Conservation (phyloP, 257 asterid genomes). For the Penstemon eatonii region DNA sequence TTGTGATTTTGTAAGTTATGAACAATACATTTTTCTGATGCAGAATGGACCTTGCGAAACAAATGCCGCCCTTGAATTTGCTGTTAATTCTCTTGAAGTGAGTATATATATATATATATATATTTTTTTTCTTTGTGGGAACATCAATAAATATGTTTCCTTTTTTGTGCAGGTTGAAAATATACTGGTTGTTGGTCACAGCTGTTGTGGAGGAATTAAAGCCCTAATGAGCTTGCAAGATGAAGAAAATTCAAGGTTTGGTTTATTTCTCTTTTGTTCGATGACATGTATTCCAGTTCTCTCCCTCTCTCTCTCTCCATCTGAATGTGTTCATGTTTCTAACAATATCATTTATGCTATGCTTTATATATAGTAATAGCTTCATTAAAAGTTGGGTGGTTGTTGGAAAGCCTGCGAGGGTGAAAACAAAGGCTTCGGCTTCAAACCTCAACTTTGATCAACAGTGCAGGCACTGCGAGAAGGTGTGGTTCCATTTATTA, state of each 20-base stretch:
- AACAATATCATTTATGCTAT: constrained; percentile 26
- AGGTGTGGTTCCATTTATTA: constrained; percentile 41
- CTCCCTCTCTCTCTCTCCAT: background rate
- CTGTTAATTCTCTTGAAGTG: constrained; percentile 86
- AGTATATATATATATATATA: constrained; percentile 16
- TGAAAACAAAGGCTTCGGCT: constrained; percentile 66
- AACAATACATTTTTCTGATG: constrained; percentile 29
- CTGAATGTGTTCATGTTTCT: constrained; percentile 22
- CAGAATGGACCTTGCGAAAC: constrained; percentile 95
- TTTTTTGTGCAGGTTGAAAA: constrained; percentile 68
- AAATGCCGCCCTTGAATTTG: constrained; percentile 96
- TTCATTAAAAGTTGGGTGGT: constrained; percentile 81
- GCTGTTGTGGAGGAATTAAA: constrained; percentile 94
- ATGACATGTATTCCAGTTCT: background rate
- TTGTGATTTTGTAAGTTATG: background rate
- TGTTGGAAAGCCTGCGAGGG: constrained; percentile 63
- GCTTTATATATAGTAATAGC: constrained; percentile 46
- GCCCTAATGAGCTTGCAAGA: constrained; percentile 93
- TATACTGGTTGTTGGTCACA: constrained; percentile 83
- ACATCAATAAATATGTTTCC: background rate
- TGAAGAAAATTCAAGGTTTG: constrained; percentile 62
- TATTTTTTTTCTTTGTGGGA: background rate
- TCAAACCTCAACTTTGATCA: constrained; percentile 79
- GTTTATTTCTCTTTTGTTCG: constrained; percentile 15
- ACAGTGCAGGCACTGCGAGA: constrained; percentile 96